Evolutionary conservation across 1,284 basidiomycete genomes (phyloP).

Genomic region (Singerocomus rubriflavus): DNA sequence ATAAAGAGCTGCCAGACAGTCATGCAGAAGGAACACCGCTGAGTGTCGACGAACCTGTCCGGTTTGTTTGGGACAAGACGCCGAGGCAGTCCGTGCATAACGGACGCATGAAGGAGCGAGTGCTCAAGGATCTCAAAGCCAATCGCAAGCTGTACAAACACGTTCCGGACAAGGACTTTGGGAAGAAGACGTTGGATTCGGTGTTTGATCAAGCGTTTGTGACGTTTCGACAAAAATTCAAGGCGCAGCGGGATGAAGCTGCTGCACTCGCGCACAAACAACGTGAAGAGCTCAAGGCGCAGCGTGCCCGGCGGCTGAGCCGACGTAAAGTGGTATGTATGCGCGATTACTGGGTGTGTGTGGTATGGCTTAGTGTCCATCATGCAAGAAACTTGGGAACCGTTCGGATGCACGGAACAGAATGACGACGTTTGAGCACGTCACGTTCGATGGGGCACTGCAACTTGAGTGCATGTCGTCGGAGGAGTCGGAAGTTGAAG

Average conservation of each 20-base stretch:
- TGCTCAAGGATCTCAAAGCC: conserved; percentile 56
- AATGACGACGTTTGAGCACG: conserved; percentile 50
- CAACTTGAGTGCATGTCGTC: conserved; percentile 75
- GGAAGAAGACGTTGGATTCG: conserved; percentile 54
- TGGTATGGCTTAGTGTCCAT: conserved; percentile 1
- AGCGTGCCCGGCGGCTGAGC: conserved; percentile 53
- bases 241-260: conserved; percentile 49
- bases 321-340: conserved; percentile 59
- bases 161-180: conserved; percentile 63
- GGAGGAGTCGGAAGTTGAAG: conserved; percentile 64
- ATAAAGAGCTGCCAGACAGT: conserved; percentile 57
- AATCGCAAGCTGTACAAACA: conserved; percentile 56
- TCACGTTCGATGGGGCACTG: conserved; percentile 63
- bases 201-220: conserved; percentile 69
- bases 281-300: conserved; percentile 57
- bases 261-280: conserved; percentile 43
- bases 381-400: conserved; percentile 58
- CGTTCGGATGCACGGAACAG: conserved; percentile 56
- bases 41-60: conserved; percentile 48
- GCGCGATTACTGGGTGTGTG: neutral
- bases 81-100: conserved; percentile 70
- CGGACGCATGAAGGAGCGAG: conserved; percentile 60
- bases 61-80: conserved; percentile 76
- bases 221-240: conserved; percentile 65
- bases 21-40: conserved; percentile 51